Percentiles rank a stretch among this genome's conserved stretches.
Conservation (phyloP, 768 basidiomycete species). For the Suillus discolor region DNA sequence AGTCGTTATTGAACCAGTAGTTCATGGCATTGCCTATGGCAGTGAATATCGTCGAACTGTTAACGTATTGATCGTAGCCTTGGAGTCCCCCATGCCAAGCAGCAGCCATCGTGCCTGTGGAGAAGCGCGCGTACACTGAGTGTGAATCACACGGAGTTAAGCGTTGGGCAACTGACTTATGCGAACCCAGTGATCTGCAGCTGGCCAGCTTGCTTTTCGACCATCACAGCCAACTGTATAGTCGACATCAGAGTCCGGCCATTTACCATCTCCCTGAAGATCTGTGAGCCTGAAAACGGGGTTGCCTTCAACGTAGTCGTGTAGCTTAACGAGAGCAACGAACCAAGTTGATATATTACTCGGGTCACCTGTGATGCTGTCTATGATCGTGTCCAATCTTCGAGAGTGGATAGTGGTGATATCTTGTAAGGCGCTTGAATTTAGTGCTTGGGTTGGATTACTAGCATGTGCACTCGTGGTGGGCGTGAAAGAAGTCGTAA, state of each 20-base stretch:
- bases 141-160: neutral
- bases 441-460: constrained; percentile 11
- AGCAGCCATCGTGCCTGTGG: constrained; percentile 52
- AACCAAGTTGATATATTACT: constrained; percentile 29
- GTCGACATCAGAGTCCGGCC: constrained; percentile 58
- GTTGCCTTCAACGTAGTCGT: neutral
- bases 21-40: constrained; percentile 56
- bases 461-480: neutral
- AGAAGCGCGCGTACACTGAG: neutral
- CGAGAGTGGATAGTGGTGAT: constrained; percentile 39
- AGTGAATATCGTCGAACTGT: constrained; percentile 40
- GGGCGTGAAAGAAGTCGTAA: neutral
- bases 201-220: constrained; percentile 70
- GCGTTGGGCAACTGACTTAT: constrained; percentile 39
- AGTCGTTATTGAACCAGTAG: constrained; percentile 66
- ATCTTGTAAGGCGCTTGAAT: constrained; percentile 27
- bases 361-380: constrained; percentile 32
- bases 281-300: constrained; percentile 43
- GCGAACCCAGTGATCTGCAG: constrained; percentile 58
- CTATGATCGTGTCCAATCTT: constrained; percentile 46
- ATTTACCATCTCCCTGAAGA: constrained; percentile 51
- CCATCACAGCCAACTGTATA: constrained; percentile 66
- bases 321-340: constrained; percentile 5
- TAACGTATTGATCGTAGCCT: constrained; percentile 44
- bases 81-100: constrained; percentile 57